Evolutionary conservation across 1,139 yeast species (phyloP).

Genomic region (Nakaseomyces kungkrabaensis): DNA sequence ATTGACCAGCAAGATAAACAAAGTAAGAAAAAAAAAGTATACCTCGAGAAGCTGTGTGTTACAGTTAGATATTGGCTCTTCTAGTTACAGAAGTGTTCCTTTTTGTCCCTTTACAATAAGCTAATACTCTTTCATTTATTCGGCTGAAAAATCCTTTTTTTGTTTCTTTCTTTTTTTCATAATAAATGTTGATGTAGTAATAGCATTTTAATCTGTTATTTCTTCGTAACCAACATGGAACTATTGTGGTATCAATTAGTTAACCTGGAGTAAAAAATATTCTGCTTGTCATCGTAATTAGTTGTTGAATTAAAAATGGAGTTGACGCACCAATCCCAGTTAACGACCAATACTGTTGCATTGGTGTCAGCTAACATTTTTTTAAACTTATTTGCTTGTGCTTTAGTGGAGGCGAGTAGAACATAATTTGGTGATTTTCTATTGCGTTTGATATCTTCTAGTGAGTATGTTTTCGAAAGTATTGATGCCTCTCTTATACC

Average conservation of each 20-base stretch:
- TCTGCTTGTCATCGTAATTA: neutral
- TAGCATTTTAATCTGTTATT: no score
- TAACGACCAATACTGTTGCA: constrained; percentile 33
- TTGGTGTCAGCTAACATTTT: constrained; percentile 24
- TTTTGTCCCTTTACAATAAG: no score
- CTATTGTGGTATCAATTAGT: neutral
- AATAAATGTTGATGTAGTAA: no score
- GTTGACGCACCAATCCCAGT: constrained; percentile 61
- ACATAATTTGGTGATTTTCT: constrained; percentile 10
- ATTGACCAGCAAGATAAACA: no score
- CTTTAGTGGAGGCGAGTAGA: constrained; percentile 29
- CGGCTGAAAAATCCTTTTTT: no score
- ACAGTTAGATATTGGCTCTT: no score
- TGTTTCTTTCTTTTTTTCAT: no score
- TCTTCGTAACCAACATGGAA: neutral
- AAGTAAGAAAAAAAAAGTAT: no score
- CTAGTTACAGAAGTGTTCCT: no score
- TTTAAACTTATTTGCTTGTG: constrained; percentile 35
- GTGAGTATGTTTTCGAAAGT: constrained; percentile 18
- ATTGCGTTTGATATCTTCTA: constrained; percentile 13
- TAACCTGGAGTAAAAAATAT: neutral
- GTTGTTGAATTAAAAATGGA: constrained; percentile 43
- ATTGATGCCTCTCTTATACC: constrained; percentile 42
- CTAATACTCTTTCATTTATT: no score
- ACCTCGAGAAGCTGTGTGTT: no score